Conservation (phyloP, 306 rosid genomes). For the Dalbergia cultrata region DNA sequence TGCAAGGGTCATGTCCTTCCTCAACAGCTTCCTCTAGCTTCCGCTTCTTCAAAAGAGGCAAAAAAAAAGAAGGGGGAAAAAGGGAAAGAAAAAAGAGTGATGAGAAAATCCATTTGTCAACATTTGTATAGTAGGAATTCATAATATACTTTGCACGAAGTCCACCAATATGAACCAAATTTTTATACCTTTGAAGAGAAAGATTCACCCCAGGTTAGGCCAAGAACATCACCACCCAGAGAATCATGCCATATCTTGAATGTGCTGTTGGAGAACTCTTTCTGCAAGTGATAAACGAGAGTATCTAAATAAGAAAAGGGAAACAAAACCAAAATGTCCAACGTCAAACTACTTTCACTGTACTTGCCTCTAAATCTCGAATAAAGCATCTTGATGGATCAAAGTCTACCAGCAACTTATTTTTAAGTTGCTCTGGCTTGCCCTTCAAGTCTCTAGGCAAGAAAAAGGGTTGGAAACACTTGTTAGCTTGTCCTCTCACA, state of each 20-base stretch:
- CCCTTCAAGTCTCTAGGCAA: conserved; percentile 75
- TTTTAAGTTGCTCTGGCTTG: conserved; percentile 65
- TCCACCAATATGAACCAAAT: neutral
- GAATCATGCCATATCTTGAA: conserved; percentile 92
- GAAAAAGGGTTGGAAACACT: conserved; percentile 74
- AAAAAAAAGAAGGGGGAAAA: neutral
- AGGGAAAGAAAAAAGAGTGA: neutral
- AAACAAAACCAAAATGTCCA: conserved; percentile 10
- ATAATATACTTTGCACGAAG: neutral
- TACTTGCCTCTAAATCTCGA: conserved; percentile 82
- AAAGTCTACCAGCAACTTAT: conserved; percentile 78
- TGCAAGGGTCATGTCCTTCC: conserved; percentile 61
- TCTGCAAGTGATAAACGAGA: conserved; percentile 55
- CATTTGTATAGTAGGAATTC: conserved; percentile 12
- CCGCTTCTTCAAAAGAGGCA: conserved; percentile 66
- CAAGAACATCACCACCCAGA: conserved; percentile 93
- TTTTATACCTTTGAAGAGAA: conserved; percentile 70
- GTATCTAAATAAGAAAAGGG: conserved; percentile 29
- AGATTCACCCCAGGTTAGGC: conserved; percentile 82
- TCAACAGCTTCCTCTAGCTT: conserved; percentile 61
- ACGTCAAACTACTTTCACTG: conserved; percentile 26
- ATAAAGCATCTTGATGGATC: conserved; percentile 81
- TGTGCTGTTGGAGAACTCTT: conserved; percentile 60
- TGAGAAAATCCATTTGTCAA: conserved; percentile 30
- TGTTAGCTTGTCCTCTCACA: conserved; percentile 73